These are phyloP conservation scores for Seiridium unicorne DNA, from an alignment of 2,329 filamentous ascomycete species.

Conservation along the genomic window DNA sequence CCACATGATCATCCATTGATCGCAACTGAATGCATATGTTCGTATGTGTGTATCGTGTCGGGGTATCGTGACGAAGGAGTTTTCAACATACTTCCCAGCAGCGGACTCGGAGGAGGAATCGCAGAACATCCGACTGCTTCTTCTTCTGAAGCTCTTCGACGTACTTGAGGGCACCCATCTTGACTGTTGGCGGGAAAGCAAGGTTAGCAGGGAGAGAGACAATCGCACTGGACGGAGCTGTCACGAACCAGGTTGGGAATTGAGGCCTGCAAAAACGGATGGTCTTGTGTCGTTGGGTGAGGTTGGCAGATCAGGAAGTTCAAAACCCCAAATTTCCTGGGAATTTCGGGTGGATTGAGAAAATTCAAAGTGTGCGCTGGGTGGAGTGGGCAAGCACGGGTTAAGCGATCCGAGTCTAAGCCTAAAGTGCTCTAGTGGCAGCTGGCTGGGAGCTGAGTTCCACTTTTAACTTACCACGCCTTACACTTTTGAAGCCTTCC, in stretches of 20 bases:
- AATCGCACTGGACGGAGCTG: background rate
- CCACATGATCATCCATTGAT: constrained; percentile 29
- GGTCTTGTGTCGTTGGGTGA: constrained; percentile 28
- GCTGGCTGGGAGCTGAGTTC: too few species aligned
- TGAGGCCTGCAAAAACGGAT: constrained; percentile 33
- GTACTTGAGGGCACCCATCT: constrained; percentile 99
- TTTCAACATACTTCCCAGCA: constrained; percentile 96
- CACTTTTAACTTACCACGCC: too few species aligned
- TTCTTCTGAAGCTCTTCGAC: constrained; percentile 99
- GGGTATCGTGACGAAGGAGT: constrained; percentile 21
- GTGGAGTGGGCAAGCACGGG: constrained; percentile 10
- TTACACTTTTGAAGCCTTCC: too few species aligned
- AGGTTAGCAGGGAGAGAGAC: constrained; percentile 19
- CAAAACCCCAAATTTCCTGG: constrained; percentile 10
- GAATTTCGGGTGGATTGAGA: constrained; percentile 24
- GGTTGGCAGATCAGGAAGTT: constrained; percentile 14
- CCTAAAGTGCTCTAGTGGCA: background rate
- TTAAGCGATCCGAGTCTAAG: constrained; percentile 25
- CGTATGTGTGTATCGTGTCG: constrained; percentile 17
- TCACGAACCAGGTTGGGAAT: constrained; percentile 32
- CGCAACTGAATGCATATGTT: constrained; percentile 23
- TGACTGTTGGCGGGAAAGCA: constrained; percentile 38
- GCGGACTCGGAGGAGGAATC: constrained; percentile 98
- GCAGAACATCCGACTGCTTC: constrained; percentile 99
- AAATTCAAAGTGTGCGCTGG: constrained; percentile 26